phyloP scores from a whole-genome alignment of 163 green algal species.

The Scenedesmus sp. region DNA sequence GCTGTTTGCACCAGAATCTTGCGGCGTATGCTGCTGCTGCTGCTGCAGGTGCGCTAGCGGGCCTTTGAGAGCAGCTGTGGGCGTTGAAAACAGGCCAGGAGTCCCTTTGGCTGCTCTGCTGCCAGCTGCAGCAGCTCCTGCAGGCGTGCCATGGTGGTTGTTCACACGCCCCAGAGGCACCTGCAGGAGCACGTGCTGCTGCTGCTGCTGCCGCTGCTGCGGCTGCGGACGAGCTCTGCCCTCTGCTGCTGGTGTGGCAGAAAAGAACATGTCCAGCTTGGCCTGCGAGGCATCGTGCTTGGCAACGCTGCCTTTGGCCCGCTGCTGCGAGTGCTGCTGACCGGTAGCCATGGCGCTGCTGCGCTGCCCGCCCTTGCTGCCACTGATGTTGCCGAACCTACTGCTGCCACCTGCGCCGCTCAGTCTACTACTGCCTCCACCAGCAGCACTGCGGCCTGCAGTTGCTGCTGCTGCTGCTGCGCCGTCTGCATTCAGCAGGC shows the following conservation, averaged over 20 bases:
- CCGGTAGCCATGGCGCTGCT: background rate
- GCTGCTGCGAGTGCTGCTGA: slow-evolving; percentile 33
- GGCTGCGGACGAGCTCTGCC: background rate
- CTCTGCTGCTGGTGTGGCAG: slow-evolving; percentile 1
- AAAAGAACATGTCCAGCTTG: slow-evolving; percentile 18
- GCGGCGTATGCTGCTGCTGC: background rate
- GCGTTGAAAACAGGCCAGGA: background rate
- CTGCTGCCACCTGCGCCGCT: background rate
- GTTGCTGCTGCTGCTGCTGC: background rate
- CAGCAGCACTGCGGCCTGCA: background rate
- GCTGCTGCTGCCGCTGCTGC: slow-evolving; percentile 13
- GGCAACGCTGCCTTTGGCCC: background rate
- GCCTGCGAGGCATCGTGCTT: background rate
- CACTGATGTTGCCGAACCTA: slow-evolving; percentile 12
- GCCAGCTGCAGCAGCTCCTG: background rate
- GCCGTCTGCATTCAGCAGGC: background rate
- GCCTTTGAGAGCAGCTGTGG: background rate
- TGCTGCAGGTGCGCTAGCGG: background rate
- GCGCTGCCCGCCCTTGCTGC: background rate
- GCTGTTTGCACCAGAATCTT: background rate
- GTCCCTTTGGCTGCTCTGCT: background rate
- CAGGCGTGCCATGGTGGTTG: background rate
- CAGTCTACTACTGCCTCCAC: background rate
- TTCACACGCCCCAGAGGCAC: background rate
- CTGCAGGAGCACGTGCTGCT: background rate